Conservation (phyloP, 345 rosid species). For the Aquilaria yunnanensis region DNA sequence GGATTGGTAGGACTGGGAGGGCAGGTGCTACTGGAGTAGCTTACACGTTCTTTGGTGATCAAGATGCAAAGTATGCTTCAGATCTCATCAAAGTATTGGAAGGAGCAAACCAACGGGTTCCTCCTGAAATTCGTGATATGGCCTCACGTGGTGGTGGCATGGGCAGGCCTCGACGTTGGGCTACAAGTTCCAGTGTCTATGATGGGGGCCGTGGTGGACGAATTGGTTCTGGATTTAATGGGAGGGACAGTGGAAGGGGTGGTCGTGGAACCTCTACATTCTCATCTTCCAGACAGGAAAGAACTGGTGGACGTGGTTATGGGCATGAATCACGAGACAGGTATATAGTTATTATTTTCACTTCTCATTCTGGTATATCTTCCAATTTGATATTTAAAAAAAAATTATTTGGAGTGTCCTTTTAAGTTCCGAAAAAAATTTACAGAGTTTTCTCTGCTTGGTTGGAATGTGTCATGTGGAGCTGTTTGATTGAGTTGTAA, state of each 20-base stretch:
- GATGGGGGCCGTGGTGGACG: slow-evolving; percentile 43
- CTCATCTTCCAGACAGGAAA: slow-evolving; percentile 23
- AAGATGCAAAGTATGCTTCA: slow-evolving; percentile 79
- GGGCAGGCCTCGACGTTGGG: slow-evolving; percentile 69
- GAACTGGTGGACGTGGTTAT: slow-evolving; percentile 43
- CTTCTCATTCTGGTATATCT: background rate
- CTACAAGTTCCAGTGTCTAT: slow-evolving; percentile 46
- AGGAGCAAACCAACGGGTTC: slow-evolving; percentile 80
- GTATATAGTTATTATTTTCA: slow-evolving; percentile 21
- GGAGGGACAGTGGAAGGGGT: slow-evolving; percentile 52
- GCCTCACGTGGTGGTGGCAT: slow-evolving; percentile 74
- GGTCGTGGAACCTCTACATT: slow-evolving; percentile 28
- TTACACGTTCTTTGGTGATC: slow-evolving; percentile 73
- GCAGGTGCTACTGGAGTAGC: slow-evolving; percentile 91
- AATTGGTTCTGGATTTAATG: slow-evolving; percentile 1
- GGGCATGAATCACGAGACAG: slow-evolving; percentile 55
- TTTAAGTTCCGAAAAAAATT: too few species aligned
- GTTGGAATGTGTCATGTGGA: background rate
- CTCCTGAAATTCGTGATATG: slow-evolving; percentile 75
- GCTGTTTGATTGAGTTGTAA: background rate
- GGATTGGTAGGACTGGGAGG: slow-evolving; percentile 95
- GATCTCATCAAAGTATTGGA: slow-evolving; percentile 79
- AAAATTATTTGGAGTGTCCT: too few species aligned
- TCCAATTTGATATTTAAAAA: too few species aligned
- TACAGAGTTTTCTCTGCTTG: background rate